Evolutionary conservation across 208 protist species (phyloP), one percentile per base, ranked within the genome.

Genomic region (Wallacemonas rigidus): DNA sequence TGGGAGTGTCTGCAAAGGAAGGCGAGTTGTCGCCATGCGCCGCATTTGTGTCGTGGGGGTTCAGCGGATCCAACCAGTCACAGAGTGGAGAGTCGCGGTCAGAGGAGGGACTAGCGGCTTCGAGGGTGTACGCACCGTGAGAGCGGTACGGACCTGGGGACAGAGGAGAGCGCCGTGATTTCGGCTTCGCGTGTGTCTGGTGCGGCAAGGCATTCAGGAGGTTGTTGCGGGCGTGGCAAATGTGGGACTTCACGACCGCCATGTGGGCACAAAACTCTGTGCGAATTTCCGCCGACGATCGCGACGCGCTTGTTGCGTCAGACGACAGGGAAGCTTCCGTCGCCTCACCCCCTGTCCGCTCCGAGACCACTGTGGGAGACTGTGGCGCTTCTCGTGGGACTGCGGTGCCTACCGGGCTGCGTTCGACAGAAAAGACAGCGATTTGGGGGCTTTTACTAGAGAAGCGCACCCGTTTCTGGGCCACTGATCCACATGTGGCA

Each of bases 391-490:
- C 12, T 14, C 8, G 45, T 12, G 45, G 45, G 8, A 12, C 8
- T 50, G 45, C 12, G 8, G 12, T 50, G 45, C 45, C 64, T 9
- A 6, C 4, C 36, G 53, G 47, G 47, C 40, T 56, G 45, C 79
- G 73, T 44, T 90, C 81, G 11, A 85, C 79, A 1, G 85, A 87
- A 15, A 85, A 85, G 2, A 69, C 60, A 1, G 72, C 68, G 0
- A 89, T 72, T 17, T 81, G 84, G 2, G 89, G 86, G 54, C 84
- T 94, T 6, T 65, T 36, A 47, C 82, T 90, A 1, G 78, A 87
- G 68, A 94, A 94, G 12, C 86, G 88, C 43, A 93, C 85, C 14
- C 82, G 78, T 41, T 48, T 65, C 5, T 5, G 8, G 26, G 14
- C 45, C 6, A 6, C 0, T 6, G 45, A 6, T 12, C 12, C 8